A percentile compares a stretch with the other conserved stretches of the same genome.
Evolutionary conservation across 78 protist species (phyloP).

Genomic region (Dictyostelium capitatum): DNA sequence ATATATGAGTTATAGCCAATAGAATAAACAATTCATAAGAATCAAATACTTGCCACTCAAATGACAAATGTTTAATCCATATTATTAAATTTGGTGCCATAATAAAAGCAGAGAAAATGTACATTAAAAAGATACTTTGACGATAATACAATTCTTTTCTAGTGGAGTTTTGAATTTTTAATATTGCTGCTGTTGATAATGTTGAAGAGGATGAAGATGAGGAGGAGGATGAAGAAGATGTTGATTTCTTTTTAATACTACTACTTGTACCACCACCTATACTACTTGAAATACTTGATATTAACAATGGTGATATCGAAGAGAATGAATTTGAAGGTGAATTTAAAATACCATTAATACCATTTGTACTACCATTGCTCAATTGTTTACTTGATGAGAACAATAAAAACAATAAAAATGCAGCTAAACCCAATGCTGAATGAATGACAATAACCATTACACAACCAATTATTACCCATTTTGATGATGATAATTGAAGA

Average conservation of each 20-base stretch:
- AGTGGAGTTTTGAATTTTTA: background rate
- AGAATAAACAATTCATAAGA: constrained; percentile 68
- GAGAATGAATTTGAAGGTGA: background rate
- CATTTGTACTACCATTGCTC: background rate
- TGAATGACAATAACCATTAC: constrained; percentile 32
- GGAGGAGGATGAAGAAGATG: background rate
- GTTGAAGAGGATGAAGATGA: background rate
- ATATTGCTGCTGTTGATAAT: background rate
- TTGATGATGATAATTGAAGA: constrained; percentile 59
- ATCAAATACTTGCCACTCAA: constrained; percentile 70
- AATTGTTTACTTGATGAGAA: constrained; percentile 21
- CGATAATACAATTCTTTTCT: constrained; percentile 46
- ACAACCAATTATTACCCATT: constrained; percentile 36
- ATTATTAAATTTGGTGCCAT: constrained; percentile 65
- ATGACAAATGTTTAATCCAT: constrained; percentile 74
- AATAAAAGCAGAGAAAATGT: constrained; percentile 46
- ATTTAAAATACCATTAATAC: background rate
- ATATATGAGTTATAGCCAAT: constrained; percentile 54
- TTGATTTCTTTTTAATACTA: constrained; percentile 27
- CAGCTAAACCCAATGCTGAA: constrained; percentile 50
- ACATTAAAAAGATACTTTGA: constrained; percentile 61
- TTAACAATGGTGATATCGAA: constrained; percentile 3
- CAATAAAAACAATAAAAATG: constrained; percentile 36
- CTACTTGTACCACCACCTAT: background rate
- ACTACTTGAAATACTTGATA: constrained; percentile 1